These are phyloP conservation scores for Pulicaria dysenterica DNA, from an alignment of 129 eudicot species.

Conservation along the genomic window DNA sequence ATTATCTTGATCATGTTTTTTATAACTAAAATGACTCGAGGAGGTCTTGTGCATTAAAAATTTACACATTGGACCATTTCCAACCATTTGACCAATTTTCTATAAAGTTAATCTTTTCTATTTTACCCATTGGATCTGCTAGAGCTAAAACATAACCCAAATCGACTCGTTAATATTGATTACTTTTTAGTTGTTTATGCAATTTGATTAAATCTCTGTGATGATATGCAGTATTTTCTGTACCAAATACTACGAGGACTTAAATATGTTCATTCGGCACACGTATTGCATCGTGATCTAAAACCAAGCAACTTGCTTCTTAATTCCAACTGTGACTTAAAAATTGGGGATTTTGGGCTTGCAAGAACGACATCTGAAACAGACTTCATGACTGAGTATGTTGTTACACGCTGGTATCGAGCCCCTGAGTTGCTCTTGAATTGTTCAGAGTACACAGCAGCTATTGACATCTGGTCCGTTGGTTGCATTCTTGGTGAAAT, in stretches of 20 bases:
- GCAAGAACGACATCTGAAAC: constrained; percentile 72
- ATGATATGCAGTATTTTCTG: constrained; percentile 31
- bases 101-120: background rate
- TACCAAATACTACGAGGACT: constrained; percentile 47
- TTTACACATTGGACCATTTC: background rate
- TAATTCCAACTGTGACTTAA: constrained; percentile 56
- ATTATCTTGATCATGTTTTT: background rate
- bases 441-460: constrained; percentile 85
- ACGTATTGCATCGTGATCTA: constrained; percentile 60
- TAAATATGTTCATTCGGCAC: constrained; percentile 59
- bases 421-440: constrained; percentile 84
- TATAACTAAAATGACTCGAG: background rate
- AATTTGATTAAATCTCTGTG: background rate
- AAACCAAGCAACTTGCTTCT: constrained; percentile 60
- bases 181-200: background rate
- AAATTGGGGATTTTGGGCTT: constrained; percentile 61
- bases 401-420: constrained; percentile 79
- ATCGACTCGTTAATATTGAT: background rate
- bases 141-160: background rate
- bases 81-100: background rate
- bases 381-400: constrained; percentile 87
- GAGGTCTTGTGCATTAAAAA: background rate
- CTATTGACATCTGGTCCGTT: constrained; percentile 82
- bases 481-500: constrained; percentile 82
- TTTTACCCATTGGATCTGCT: background rate